Evolutionary conservation across 331 rosid genomes (phyloP), one percentile per base, ranked within the genome.

Genomic region (Pyrus hybrid): DNA sequence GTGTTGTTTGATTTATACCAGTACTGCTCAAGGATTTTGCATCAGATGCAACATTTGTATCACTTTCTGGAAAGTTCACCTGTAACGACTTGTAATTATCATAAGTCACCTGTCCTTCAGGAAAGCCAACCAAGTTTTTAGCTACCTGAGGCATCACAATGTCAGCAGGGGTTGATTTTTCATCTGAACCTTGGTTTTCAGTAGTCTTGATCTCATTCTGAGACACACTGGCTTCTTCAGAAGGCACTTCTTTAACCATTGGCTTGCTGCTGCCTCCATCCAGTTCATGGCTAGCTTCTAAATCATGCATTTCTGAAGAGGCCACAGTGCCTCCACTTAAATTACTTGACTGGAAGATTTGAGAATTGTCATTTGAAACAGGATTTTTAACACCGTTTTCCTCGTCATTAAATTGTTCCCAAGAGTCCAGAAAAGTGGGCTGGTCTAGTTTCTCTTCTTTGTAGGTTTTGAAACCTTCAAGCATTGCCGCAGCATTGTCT

Each of bases 171-270:
- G 49, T 56, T 22, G 70, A 85, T 45, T 32, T 80, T 71, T 82
- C 90, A 65, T 74, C 80, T n/a, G 56, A 71, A 32, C 72, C 68
- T 61, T 78, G 81, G 75, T 25, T 45, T 80, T 76, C 70, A 68
- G 77, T 81, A 75, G 60, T 75, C 61, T 62, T 51, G 58, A 53
- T 33, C 82, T 77, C 62, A 28, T 54, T 67, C 47, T 78, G 45
- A 74, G 85, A 83, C 67, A 79, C 71, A 76, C 70, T 85, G 68
- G 69, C 81, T 45, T 67, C 88, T 72, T 88, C 83, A 67, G 37
- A 71, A 60, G 51, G 78, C 30, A 73, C 81, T 53, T 79, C 79
- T 80, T 79, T 74, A 79, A 80, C 74, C 77, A 56, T 47, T 51
- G 68, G 54, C 68, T 32, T 73, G 68, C 65, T 25, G 78, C 70